Conservation (phyloP, 352 stramenopile genomes). For the Elongisporangium prolatum region DNA sequence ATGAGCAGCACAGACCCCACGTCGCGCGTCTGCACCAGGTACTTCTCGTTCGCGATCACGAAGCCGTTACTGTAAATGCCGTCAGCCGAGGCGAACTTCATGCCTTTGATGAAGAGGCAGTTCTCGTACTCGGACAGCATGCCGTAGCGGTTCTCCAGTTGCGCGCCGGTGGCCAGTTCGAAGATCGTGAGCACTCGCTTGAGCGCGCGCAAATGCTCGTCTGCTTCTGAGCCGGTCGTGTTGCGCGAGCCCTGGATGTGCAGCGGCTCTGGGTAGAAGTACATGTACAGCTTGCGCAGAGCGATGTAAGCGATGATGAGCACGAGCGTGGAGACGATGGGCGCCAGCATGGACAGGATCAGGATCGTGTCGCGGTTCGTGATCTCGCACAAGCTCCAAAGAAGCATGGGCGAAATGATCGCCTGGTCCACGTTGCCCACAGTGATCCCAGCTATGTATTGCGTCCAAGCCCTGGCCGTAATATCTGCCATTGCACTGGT, state of each 20-base stretch:
- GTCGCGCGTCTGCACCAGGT: conserved; percentile 35
- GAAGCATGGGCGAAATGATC: neutral
- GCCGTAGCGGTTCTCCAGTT: conserved; percentile 28
- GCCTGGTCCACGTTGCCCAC: neutral
- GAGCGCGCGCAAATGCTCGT: neutral
- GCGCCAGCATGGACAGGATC: neutral
- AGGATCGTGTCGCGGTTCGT: neutral
- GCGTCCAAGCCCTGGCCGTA: neutral
- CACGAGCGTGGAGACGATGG: neutral
- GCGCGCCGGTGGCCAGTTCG: conserved; percentile 30
- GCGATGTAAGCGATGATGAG: conserved; percentile 18
- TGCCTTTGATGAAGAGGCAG: conserved; percentile 29
- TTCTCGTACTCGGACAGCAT: conserved; percentile 42
- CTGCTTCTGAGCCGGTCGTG: neutral
- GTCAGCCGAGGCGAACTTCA: conserved; percentile 34
- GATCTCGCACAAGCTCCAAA: neutral
- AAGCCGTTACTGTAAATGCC: conserved; percentile 60
- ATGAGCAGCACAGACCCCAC: conserved; percentile 33
- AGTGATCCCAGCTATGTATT: neutral
- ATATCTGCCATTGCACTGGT: neutral
- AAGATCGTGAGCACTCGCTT: conserved; percentile 20
- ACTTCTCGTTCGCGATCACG: conserved; percentile 48
- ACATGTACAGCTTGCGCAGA: conserved; percentile 14
- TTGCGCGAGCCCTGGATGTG: neutral
- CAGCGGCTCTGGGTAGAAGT: neutral